Evolutionary conservation across 768 basidiomycete species (phyloP), one percentile per base, ranked within the genome.

Genomic region (Candolleomyces aberdarensis): DNA sequence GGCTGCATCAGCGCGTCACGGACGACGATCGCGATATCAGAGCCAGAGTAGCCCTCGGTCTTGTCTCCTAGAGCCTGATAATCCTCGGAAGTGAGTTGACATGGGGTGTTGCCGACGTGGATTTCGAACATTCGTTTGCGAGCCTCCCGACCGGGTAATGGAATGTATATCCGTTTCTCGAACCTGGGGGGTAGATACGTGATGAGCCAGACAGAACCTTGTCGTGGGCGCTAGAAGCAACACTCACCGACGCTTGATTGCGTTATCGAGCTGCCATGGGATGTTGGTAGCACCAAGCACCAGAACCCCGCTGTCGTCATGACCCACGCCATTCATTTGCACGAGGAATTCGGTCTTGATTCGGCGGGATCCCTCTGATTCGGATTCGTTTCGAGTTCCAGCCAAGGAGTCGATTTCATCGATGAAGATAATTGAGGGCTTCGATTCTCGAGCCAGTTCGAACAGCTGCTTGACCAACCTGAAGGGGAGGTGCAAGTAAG

Each of bases 301-400:
- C 19, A 99, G 83, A 0, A 99, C 93, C 9, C 97, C 97, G 0
- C 92, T 92, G 73, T 97, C 96, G 62, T 99, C 97, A 69, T 98
- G 94, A 0, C 97, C 97, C 1, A 98, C 96, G 44, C 97, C 97
- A 64, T 98, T 94, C 94, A 98, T 98, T 71, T 98, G 94, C n/a
- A 95, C 92, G 53, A 95, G 78, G 65, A 95, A 96, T 74, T 98
- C 96, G 0, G 96, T 98, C 82, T 98, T 98, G 72, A 98, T 98
- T 40, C 96, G 84, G 65, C 96, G 78, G n/a, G 92, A 92, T 5
- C 96, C 97, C 71, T 98, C 97, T 0, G 92, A 94, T 73, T 98
- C 96, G n/a, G 91, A 91, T 73, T 98, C 97, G 61, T 91, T 96
- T 67, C 97, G 85, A 20, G 94, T 91, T 0, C 97, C 94, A 5